Evolutionary conservation across 1,139 yeast genomes (phyloP), one percentile per base, ranked within the genome.

Genomic region (Diutina ranongensis): DNA sequence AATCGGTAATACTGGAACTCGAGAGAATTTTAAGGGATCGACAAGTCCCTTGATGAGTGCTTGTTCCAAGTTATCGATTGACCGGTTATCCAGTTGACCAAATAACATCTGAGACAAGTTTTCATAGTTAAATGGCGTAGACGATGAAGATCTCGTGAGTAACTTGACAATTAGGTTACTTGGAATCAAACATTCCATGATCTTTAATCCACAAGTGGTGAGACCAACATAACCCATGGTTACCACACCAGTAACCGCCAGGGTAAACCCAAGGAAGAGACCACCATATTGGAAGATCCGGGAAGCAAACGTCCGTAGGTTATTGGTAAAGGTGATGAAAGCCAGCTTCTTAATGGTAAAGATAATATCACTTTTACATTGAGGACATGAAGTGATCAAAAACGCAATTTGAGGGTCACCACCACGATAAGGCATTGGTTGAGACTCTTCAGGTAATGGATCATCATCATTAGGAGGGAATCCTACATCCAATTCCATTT

Each of bases 161-260:
- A 68, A 51, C 33, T 57, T 58, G 2, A 68, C 59, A 12, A 68
- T 55, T 9, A 68, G 48, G 3, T 64, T 63, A 4, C 61, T 61
- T 0, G 75, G 75, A 8, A 69, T 57, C 10, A 71, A 48, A 44
- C 60, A 56, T 46, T 67, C 70, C 63, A 69, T 58, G 50, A 67
- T 65, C 46, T 63, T 66, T 28, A 68, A 52, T 1, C 75, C 74
- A 50, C 68, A 61, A 1, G 70, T 59, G 0, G 74, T 65, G 16
- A 71, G 53, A 1, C 71, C 73, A 31, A 69, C 61, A 50, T 68
- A 67, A 0, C 71, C 70, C 64, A 68, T 60, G 3, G 72, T 65
- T 3, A 67, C 57, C 0, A 70, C 56, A 1, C 76, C 76, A 0
- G 74, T 65, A 12, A 65, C 57, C 2, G 72, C 74, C 1, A 71